phyloP scores from a whole-genome alignment of 345 rosid genomes.

The Pelargonium nanum region DNA sequence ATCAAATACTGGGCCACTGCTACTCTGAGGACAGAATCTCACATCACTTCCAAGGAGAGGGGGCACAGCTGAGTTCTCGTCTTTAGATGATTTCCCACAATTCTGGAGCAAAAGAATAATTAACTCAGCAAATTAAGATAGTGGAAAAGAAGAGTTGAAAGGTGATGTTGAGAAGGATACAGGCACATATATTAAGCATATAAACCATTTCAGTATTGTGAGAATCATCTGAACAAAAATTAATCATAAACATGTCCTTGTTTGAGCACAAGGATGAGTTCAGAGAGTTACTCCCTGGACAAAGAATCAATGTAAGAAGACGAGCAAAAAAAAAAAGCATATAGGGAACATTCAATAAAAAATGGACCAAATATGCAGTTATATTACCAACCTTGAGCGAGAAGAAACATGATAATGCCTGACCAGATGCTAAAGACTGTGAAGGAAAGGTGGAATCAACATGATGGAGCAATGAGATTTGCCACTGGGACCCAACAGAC shows the following conservation, averaged over 20 bases:
- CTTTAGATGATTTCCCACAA: constrained; percentile 28
- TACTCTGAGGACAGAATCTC: constrained; percentile 35
- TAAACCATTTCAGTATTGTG: background rate
- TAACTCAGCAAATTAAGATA: background rate
- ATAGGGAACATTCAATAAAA: background rate
- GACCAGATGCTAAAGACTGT: constrained; percentile 56
- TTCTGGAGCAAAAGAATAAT: constrained; percentile 22
- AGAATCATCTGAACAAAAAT: no score
- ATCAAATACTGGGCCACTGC: constrained; percentile 34
- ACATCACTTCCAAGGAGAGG: constrained; percentile 37
- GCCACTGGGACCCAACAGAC: constrained; percentile 68
- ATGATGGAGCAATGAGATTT: constrained; percentile 68
- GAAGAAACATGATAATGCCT: constrained; percentile 78
- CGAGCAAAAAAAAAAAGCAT: background rate
- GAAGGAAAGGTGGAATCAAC: constrained; percentile 53
- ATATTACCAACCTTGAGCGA: constrained; percentile 51
- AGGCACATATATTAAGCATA: background rate
- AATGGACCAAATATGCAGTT: background rate
- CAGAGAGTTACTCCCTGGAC: background rate
- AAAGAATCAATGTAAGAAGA: background rate
- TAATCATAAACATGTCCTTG: background rate
- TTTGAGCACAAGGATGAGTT: background rate
- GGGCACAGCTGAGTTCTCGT: constrained; percentile 19
- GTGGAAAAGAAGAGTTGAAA: no score
- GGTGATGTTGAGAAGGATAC: no score